These are phyloP conservation scores for Talaromyces sp. DNA, from an alignment of 2,329 filamentous ascomycete genomes.

Conservation along the genomic window DNA sequence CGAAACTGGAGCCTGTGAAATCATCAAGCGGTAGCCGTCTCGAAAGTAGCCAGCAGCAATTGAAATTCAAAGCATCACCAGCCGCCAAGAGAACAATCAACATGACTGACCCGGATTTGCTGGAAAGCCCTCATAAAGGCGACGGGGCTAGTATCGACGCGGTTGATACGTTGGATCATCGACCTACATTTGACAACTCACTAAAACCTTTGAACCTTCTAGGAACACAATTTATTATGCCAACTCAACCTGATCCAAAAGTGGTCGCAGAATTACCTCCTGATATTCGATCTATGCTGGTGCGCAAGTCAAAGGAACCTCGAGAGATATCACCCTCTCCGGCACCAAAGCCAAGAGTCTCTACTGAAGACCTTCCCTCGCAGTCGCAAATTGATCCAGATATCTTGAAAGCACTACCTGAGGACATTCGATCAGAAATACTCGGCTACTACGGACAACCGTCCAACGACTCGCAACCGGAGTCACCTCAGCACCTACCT, in stretches of 20 bases:
- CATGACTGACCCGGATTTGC: slow-evolving; percentile 48
- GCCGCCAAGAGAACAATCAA: slow-evolving; percentile 26
- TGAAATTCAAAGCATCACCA: slow-evolving; percentile 63
- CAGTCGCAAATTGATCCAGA: slow-evolving; percentile 82
- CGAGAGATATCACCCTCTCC: slow-evolving; percentile 35
- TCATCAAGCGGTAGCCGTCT: slow-evolving; percentile 47
- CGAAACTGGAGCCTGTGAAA: slow-evolving; percentile 80
- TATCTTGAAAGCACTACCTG: slow-evolving; percentile 76
- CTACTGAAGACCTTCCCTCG: slow-evolving; percentile 46
- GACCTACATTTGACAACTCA: slow-evolving; percentile 33
- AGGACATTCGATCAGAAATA: slow-evolving; percentile 81
- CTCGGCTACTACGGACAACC: slow-evolving; percentile 63
- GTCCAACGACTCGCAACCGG: slow-evolving; percentile 25
- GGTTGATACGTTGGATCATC: slow-evolving; percentile 28
- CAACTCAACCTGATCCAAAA: slow-evolving; percentile 72
- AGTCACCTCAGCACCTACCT: slow-evolving; percentile 42
- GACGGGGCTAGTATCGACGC: slow-evolving; percentile 23
- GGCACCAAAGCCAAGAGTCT: slow-evolving; percentile 25
- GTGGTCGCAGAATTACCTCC: slow-evolving; percentile 78
- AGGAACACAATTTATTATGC: slow-evolving; percentile 90
- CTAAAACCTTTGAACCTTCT: slow-evolving; percentile 71
- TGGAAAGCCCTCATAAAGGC: slow-evolving; percentile 42
- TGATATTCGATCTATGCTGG: slow-evolving; percentile 75
- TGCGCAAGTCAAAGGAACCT: slow-evolving; percentile 52
- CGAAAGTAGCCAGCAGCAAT: slow-evolving; percentile 73